These are phyloP conservation scores for Rhipidocladum racemiflorum DNA, from an alignment of 176 grass and related monocot species.

Conservation along the genomic window DNA sequence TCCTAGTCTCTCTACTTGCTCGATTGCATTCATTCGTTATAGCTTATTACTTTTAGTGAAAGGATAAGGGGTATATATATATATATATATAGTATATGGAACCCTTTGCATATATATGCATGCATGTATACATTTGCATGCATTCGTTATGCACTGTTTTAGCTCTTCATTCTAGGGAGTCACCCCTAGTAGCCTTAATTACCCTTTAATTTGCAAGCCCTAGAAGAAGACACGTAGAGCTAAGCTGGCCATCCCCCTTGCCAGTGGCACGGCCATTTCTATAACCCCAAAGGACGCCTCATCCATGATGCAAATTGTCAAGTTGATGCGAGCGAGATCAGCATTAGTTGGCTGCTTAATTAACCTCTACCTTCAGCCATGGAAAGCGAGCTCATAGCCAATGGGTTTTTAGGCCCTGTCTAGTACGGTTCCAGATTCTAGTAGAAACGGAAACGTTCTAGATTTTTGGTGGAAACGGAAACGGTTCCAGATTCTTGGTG, in stretches of 20 bases:
- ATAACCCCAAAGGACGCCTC: constrained; percentile 41
- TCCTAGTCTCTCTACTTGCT: constrained; percentile 1
- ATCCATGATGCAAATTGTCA: constrained; percentile 44
- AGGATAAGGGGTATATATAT: background rate
- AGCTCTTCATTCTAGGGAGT: constrained; percentile 31
- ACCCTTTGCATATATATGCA: background rate
- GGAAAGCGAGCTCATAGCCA: background rate
- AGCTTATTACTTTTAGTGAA: constrained; percentile 12
- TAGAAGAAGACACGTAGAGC: constrained; percentile 47
- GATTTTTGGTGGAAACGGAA: too few relatives aligned
- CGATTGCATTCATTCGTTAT: background rate
- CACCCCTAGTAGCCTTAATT: constrained; percentile 4
- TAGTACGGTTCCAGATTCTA: too few relatives aligned
- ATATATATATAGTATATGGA: background rate
- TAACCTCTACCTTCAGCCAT: constrained; percentile 23
- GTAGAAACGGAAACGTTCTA: too few relatives aligned
- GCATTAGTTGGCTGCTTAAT: constrained; percentile 14
- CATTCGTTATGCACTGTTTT: constrained; percentile 37
- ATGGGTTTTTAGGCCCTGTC: too few relatives aligned
- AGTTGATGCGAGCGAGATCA: constrained; percentile 36
- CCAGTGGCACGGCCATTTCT: constrained; percentile 33
- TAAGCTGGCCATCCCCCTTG: constrained; percentile 23
- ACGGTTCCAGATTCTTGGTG: too few relatives aligned
- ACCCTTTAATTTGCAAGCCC: constrained; percentile 38
- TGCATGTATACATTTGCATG: constrained; percentile 21